Evolutionary conservation across 2,329 filamentous ascomycete species (phyloP).

Genomic region (Fusarium pilosicola): DNA sequence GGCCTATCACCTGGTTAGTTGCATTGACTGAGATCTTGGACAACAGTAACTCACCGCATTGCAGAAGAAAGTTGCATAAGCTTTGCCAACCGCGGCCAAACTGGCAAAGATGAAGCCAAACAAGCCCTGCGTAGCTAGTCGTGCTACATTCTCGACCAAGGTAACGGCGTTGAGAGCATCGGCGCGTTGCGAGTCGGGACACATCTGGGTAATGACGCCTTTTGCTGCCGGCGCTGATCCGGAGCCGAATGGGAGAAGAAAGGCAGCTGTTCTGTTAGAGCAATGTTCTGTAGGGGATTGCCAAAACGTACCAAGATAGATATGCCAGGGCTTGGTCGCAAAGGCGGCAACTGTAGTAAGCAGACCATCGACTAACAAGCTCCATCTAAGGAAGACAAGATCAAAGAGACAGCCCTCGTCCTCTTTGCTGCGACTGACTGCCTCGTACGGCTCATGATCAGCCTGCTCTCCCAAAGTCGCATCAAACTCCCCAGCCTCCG

Average conservation of each 20-base stretch:
- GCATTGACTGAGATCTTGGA: accelerated
- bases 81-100: slow-evolving; percentile 67
- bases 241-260: slow-evolving; percentile 73
- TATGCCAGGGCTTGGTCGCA: slow-evolving; percentile 71
- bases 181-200: slow-evolving; percentile 66
- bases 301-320: slow-evolving; percentile 64
- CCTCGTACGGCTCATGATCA: slow-evolving; percentile 57
- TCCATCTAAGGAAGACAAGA: slow-evolving; percentile 73
- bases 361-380: slow-evolving; percentile 70
- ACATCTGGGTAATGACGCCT: slow-evolving; percentile 78
- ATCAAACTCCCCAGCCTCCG: slow-evolving; percentile 54
- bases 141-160: slow-evolving; percentile 74
- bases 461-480: slow-evolving; percentile 52
- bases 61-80: slow-evolving; percentile 72
- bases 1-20: slow-evolving; percentile 50
- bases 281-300: accelerated
- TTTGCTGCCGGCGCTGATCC: slow-evolving; percentile 77
- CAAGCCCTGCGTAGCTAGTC: slow-evolving; percentile 69
- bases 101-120: slow-evolving; percentile 75
- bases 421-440: slow-evolving; percentile 47
- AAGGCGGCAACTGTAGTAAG: slow-evolving; percentile 72
- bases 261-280: slow-evolving; percentile 57
- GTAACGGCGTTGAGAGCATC: slow-evolving; percentile 77
- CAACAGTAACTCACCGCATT: slow-evolving; percentile 63
- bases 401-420: slow-evolving; percentile 69